Evolutionary conservation across 768 basidiomycete genomes (phyloP).

Genomic region (Collybia sp.): DNA sequence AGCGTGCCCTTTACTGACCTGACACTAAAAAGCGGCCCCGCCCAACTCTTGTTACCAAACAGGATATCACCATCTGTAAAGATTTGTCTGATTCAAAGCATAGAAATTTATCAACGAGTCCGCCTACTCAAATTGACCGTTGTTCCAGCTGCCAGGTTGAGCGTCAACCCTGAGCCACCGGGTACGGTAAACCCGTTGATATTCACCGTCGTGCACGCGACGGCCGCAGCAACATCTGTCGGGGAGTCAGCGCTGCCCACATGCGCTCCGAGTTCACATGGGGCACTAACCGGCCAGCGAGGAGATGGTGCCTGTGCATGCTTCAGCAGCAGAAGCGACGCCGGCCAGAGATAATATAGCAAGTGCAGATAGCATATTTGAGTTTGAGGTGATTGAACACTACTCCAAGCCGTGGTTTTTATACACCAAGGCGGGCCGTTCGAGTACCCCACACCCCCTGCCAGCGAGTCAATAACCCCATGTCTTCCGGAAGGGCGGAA

Average conservation of each 20-base stretch:
- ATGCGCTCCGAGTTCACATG: background rate
- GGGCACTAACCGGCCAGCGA: slow-evolving; percentile 32
- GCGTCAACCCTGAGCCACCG: slow-evolving; percentile 43
- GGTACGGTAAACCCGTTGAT: slow-evolving; percentile 55
- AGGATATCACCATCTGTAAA: slow-evolving; percentile 49
- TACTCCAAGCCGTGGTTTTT: too few relatives aligned
- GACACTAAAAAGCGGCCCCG: slow-evolving; percentile 49
- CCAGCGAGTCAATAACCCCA: too few relatives aligned
- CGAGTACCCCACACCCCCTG: too few relatives aligned
- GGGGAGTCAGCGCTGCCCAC: background rate
- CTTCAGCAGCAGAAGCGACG: slow-evolving; percentile 11
- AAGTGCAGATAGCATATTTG: too few relatives aligned
- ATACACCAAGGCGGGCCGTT: too few relatives aligned
- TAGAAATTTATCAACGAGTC: background rate
- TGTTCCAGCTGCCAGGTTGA: slow-evolving; percentile 40
- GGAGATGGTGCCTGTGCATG: slow-evolving; percentile 50
- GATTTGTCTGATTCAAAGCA: background rate
- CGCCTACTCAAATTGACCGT: slow-evolving; percentile 57
- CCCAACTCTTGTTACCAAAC: slow-evolving; percentile 50
- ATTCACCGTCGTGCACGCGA: slow-evolving; percentile 52
- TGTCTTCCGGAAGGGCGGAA: too few relatives aligned
- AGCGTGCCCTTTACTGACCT: slow-evolving; percentile 23
- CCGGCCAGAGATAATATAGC: slow-evolving; percentile 5
- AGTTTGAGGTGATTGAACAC: too few relatives aligned
- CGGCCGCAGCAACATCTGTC: slow-evolving; percentile 42